Evolutionary conservation across 768 basidiomycete genomes (phyloP).

Genomic region (Mycena amicta): DNA sequence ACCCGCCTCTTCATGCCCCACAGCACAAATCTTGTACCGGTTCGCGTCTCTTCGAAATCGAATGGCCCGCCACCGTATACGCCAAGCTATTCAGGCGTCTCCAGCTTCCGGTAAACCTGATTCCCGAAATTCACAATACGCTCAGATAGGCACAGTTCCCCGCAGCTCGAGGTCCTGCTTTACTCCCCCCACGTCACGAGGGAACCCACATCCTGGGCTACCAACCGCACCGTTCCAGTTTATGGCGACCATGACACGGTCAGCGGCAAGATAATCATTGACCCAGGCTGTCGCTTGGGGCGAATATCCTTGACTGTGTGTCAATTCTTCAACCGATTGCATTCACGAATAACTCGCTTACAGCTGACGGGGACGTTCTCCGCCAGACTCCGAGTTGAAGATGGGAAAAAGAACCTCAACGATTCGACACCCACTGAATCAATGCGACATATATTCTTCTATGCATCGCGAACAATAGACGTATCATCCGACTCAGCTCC

Average conservation of each 20-base stretch:
- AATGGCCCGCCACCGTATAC: neutral
- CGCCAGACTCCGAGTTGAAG: constrained; percentile 12
- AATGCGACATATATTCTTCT: constrained; percentile 33
- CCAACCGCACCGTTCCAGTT: constrained; percentile 27
- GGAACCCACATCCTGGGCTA: constrained; percentile 2
- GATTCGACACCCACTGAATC: neutral
- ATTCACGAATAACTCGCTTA: neutral
- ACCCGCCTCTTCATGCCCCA: neutral
- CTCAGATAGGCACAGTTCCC: neutral
- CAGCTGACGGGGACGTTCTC: constrained; percentile 8
- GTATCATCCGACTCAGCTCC: constrained; percentile 14
- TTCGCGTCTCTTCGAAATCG: neutral
- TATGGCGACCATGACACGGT: constrained; percentile 44
- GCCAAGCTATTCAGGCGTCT: constrained; percentile 8
- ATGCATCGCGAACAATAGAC: constrained; percentile 28
- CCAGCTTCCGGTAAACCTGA: constrained; percentile 15
- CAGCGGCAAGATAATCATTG: constrained; percentile 42
- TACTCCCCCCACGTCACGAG: constrained; percentile 8
- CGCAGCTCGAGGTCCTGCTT: constrained; percentile 14
- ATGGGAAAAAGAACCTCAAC: constrained; percentile 16
- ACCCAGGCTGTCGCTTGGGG: constrained; percentile 37
- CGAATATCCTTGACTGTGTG: constrained; percentile 35
- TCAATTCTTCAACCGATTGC: neutral
- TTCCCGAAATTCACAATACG: neutral
- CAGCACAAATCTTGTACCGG: neutral